A percentile compares a stretch with the other conserved stretches of the same genome.
Conservation (phyloP, 768 basidiomycete species). For the Tricholoma saponaceum region DNA sequence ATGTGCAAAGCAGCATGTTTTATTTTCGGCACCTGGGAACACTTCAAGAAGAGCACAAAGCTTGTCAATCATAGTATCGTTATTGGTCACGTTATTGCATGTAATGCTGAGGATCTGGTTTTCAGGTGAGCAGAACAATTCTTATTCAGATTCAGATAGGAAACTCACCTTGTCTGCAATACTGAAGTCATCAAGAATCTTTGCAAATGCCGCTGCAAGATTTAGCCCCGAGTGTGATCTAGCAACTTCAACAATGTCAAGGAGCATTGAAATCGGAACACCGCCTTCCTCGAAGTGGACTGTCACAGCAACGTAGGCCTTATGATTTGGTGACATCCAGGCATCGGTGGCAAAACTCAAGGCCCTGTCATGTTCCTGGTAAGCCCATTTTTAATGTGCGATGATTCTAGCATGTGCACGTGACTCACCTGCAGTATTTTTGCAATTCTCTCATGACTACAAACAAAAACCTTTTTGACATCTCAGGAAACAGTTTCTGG, state of each 20-base stretch:
- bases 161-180: constrained; percentile 27
- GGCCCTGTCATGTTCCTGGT: constrained; percentile 19
- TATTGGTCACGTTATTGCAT: constrained; percentile 32
- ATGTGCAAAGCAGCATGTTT: constrained; percentile 34
- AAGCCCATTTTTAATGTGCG: too few species aligned
- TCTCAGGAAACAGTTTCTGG: too few species aligned
- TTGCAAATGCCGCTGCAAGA: constrained; percentile 22
- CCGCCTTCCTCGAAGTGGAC: too few species aligned
- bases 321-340: too few species aligned
- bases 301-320: too few species aligned
- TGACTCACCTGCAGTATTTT: constrained; percentile 23
- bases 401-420: too few species aligned
- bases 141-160: not conserved
- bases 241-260: constrained; percentile 31
- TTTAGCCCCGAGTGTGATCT: constrained; percentile 26
- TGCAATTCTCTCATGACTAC: constrained; percentile 18
- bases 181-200: constrained; percentile 26
- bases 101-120: constrained; percentile 28
- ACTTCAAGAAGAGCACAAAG: constrained; percentile 19
- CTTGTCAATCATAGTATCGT: constrained; percentile 29
- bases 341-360: constrained; percentile 20
- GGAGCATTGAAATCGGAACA: too few species aligned
- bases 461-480: too few species aligned
- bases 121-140: constrained; percentile 20
- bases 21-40: too few species aligned